Conservation (phyloP, 805 yeast genomes). For the Teunomyces tritomae region DNA sequence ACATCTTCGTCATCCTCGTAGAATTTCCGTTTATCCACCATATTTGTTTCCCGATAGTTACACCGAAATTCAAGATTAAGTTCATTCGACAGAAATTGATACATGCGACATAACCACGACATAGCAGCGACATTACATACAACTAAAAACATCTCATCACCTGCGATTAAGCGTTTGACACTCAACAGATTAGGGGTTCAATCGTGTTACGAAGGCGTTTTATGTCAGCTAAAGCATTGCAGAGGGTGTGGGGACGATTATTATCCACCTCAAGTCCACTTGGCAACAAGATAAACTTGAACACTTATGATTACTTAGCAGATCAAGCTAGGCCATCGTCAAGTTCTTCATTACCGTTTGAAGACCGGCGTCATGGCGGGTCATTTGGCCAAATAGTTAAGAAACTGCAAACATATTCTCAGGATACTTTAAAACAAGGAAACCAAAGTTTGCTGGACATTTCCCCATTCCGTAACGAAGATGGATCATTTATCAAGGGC, state of each 20-base stretch:
- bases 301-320: slow-evolving; percentile 1
- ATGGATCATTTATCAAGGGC: slow-evolving; percentile 44
- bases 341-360: slow-evolving; percentile 12
- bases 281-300: neutral
- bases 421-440: slow-evolving; percentile 7
- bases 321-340: neutral
- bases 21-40: slow-evolving; percentile 37
- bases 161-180: neutral
- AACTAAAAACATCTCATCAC: neutral
- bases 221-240: no score
- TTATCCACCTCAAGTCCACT: neutral
- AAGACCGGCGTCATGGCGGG: slow-evolving; percentile 20
- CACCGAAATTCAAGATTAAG: neutral
- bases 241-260: neutral
- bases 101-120: neutral
- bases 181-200: neutral
- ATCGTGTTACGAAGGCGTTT: neutral
- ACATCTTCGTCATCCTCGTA: slow-evolving; percentile 49
- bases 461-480: slow-evolving; percentile 37
- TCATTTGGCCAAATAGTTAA: slow-evolving; percentile 25
- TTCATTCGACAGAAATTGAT: slow-evolving; percentile 1
- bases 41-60: neutral
- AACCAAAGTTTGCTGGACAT: neutral
- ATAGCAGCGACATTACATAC: neutral
- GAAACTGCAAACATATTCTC: slow-evolving; percentile 13